Base-by-base conservation (phyloP, 108 stramenopile species). In the Parietichytrium sp. region DNA sequence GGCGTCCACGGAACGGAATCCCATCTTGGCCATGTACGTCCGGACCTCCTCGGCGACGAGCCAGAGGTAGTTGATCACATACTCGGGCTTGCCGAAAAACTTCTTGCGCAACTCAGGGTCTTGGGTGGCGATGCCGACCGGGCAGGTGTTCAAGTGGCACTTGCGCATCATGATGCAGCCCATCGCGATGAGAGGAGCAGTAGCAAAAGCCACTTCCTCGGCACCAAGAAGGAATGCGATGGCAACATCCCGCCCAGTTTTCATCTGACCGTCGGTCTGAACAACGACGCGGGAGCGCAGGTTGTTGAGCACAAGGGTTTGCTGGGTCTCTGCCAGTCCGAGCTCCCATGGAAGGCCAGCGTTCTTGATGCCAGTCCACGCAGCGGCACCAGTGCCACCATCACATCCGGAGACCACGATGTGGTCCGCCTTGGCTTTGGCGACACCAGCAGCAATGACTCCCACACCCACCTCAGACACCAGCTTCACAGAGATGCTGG, bases 91-190 rank as follows among this genome's bases (percentile, higher is more conserved):
- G 47, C 97, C 97, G 48, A 91, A 89, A 87, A 98, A 98, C 83
- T 96, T 96, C 80, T 89, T 89, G 55, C 97, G 87, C 20, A 98
- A 89, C 83, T 95, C 94, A 82, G 95, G 95, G 81, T 98, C 97
- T 92, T 97, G 96, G 18, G 96, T 95, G n/a, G 96, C 96, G 84
- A 95, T 95, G 54, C 96, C 96, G 12, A 96, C 96, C 31, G 96
- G 96, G 86, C 96, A 96, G 10, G 96, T 96, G 85, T 96, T 97
- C 84, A 97, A 90, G 84, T 97, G 96, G 82, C 95, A 97, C 86
- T 96, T 96, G 54, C 95, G 88, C 95, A 95, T 95, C 95, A 97
- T 97, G 81, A 96, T 95, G 86, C 95, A 96, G 55, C 96, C 96
- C 91, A 97, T 91, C 10, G 94, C 93, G 84, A 97, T 93, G 29